phyloP scores from a whole-genome alignment of 2,329 filamentous ascomycete genomes.

The Cytospora leucostoma region DNA sequence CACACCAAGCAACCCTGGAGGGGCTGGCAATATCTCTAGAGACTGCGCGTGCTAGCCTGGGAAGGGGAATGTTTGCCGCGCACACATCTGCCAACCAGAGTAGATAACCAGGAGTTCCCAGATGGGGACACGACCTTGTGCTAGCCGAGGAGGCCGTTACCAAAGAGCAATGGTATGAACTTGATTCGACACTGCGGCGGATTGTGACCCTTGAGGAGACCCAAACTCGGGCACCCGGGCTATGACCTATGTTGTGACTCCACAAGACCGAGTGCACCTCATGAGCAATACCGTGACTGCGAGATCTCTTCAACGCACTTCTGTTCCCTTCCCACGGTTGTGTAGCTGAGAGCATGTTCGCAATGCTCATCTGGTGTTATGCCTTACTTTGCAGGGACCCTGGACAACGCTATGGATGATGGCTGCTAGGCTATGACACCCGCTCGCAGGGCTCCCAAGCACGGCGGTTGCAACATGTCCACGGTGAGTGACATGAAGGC shows the following conservation, averaged over 20 bases:
- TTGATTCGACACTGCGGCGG: background rate
- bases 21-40: background rate
- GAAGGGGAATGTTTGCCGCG: background rate
- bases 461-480: constrained; percentile 31
- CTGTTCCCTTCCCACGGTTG: background rate
- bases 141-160: background rate
- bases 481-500: constrained; percentile 31
- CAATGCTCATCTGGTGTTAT: background rate
- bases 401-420: background rate
- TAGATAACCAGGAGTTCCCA: background rate
- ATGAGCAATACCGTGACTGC: background rate
- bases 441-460: background rate
- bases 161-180: background rate
- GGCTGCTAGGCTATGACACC: constrained; percentile 4
- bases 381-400: background rate
- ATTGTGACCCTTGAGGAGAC: background rate
- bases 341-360: background rate
- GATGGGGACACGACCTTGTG: background rate
- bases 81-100: background rate
- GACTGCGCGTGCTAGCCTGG: background rate
- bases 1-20: constrained; percentile 13
- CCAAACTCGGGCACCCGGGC: constrained; percentile 5
- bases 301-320: background rate
- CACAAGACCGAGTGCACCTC: background rate
- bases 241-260: constrained; percentile 16